Percentiles rank a stretch among this genome's conserved stretches.
Evolutionary conservation across 2,329 filamentous ascomycete genomes (phyloP).

Genomic region (Aspergillus nomiae): DNA sequence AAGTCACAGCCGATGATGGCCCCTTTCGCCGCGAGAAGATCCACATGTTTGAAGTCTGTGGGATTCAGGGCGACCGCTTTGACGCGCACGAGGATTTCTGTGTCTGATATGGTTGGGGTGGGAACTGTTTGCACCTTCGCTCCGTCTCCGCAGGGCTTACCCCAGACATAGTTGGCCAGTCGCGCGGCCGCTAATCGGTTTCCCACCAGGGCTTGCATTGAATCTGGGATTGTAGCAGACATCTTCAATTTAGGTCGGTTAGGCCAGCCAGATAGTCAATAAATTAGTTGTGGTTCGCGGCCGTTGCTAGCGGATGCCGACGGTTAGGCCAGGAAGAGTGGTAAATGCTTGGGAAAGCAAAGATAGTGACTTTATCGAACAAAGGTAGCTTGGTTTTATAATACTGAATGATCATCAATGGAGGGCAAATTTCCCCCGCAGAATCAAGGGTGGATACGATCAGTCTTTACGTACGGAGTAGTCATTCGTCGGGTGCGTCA

Average conservation of each 20-base stretch:
- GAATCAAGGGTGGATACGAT: neutral
- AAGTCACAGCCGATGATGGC: conserved; percentile 53
- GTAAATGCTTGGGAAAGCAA: neutral
- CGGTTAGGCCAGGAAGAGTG: neutral
- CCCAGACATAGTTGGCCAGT: neutral
- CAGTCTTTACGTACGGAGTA: neutral
- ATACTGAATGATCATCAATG: neutral
- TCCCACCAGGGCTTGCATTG: neutral
- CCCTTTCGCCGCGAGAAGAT: conserved; percentile 31
- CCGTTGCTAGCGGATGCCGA: neutral
- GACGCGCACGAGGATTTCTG: conserved; percentile 23
- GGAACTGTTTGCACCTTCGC: neutral
- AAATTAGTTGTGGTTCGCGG: neutral
- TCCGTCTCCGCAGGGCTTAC: neutral
- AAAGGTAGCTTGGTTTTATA: neutral
- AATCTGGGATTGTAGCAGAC: neutral
- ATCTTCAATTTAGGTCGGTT: neutral
- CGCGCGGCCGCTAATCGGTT: neutral
- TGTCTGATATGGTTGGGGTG: neutral
- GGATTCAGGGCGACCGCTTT: conserved; percentile 56
- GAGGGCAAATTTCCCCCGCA: neutral
- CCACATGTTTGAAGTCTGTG: conserved; percentile 56
- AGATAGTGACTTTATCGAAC: neutral
- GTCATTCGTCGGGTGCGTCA: neutral
- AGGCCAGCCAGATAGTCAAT: neutral